phyloP scores from a whole-genome alignment of 495 filamentous ascomycete genomes.

The Neurospora cerealis region DNA sequence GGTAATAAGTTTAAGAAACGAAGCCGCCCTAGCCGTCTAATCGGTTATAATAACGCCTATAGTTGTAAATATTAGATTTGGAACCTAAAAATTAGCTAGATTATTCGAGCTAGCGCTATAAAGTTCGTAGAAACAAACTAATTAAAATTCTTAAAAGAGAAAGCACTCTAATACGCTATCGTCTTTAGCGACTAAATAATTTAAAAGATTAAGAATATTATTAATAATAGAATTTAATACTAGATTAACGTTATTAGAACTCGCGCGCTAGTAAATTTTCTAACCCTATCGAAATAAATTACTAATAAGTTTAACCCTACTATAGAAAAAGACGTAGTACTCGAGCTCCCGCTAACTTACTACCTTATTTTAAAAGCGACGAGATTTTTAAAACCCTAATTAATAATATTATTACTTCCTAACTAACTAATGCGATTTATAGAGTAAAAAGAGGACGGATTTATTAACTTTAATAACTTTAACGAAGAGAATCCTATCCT shows the following conservation, averaged over 20 bases:
- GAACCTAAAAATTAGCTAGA: not conserved
- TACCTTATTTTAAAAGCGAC: not conserved
- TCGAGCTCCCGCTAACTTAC: not conserved
- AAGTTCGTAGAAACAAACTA: not conserved
- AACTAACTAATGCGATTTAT: no score
- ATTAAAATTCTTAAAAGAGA: not conserved
- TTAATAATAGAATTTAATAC: not conserved
- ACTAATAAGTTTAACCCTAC: not conserved
- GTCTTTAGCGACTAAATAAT: not conserved
- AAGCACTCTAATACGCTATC: not conserved
- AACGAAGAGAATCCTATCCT: no score
- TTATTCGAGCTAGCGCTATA: not conserved
- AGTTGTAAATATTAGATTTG: no score
- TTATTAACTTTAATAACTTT: no score
- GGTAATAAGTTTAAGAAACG: not conserved
- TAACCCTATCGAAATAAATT: not conserved
- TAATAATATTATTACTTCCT: no score
- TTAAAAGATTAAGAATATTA: not conserved
- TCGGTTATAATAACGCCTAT: no score
- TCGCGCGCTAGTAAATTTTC: accelerated
- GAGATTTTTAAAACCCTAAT: no score
- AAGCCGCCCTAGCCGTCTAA: no score
- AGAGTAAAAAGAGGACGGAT: no score
- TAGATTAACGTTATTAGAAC: not conserved
- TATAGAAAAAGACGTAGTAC: no score